Evolutionary conservation across 2,329 filamentous ascomycete species (phyloP).

Genomic region (Trichoderma sp.): DNA sequence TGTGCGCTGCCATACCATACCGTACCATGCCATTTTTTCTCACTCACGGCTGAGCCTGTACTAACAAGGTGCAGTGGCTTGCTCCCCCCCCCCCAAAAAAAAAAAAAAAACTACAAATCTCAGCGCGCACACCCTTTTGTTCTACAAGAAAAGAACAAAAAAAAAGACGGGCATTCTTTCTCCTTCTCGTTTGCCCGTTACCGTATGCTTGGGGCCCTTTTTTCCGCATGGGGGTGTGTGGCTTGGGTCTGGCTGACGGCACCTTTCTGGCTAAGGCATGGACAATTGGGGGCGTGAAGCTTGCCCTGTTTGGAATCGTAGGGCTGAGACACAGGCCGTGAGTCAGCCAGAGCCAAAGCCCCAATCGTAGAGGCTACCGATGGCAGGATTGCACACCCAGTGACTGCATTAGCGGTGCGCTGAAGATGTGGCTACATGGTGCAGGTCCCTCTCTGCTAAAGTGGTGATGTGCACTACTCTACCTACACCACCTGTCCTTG

Average conservation of each 20-base stretch:
- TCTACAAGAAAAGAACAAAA: background rate
- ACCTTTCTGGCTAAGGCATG: background rate
- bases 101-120: background rate
- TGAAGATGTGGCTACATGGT: background rate
- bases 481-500: background rate
- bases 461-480: background rate
- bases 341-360: conserved; percentile 21
- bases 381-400: background rate
- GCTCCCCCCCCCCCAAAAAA: background rate
- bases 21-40: background rate
- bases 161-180: background rate
- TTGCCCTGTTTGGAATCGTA: conserved; percentile 14
- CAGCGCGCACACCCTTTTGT: background rate
- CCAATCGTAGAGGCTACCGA: conserved; percentile 18
- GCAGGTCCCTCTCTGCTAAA: too few species aligned
- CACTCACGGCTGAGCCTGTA: background rate
- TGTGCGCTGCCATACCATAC: background rate
- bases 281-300: conserved; percentile 10
- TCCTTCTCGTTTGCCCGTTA: too few species aligned
- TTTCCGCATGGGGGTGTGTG: background rate
- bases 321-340: conserved; percentile 14
- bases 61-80: background rate
- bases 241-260: conserved; percentile 18
- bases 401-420: background rate
- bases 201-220: background rate